Evolutionary conservation across 1,139 yeast species (phyloP), one percentile per base, ranked within the genome.

Genomic region (Blastobotrys petasosporus): DNA sequence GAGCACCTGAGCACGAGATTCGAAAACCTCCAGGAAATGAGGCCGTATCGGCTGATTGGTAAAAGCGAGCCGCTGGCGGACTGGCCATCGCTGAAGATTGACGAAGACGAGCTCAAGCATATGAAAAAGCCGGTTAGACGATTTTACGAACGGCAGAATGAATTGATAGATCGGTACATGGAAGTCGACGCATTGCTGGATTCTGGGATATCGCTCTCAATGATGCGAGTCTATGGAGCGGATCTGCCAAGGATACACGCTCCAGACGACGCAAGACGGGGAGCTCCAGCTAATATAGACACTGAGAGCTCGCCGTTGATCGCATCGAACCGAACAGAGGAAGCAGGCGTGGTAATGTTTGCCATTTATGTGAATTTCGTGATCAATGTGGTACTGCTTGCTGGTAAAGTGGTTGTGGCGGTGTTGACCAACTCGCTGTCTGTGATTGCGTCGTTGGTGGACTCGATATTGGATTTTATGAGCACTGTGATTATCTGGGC

Each of bases 361-460:
- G 90, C 92, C 35, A 82, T 85, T 40, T 62, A 78, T 57, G 75
- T 83, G 42, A 85, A 84, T 53, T 80, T 84, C 58, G 65, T 69
- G 30, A 67, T 83, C 45, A 85, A 85, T 61, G 66, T 82, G 29
- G 48, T 82, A 2, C 66, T 85, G 47, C 67, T 85, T 43, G 47
- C 74, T 2, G 92, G 87, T 1, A 85, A 85, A 56, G 53, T 74
- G 2, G 66, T 74, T 9, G 88, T 82, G n/a, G 78, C 82, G 0
- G 54, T 79, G 13, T 64, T 80, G 55, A 82, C 92, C 2, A 74
- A 71, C 57, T 85, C 94, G 8, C 75, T 85, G 54, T 82, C 94
- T 3, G 78, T 85, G 43, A 70, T 84, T 42, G 94, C 94, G 0
- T 83, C 94, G 1, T 73, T 85, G 53, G 82, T 85, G 35, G 94